Evolutionary conservation across 2,329 filamentous ascomycete species (phyloP).

Genomic region (Tolypocladium tundrense): DNA sequence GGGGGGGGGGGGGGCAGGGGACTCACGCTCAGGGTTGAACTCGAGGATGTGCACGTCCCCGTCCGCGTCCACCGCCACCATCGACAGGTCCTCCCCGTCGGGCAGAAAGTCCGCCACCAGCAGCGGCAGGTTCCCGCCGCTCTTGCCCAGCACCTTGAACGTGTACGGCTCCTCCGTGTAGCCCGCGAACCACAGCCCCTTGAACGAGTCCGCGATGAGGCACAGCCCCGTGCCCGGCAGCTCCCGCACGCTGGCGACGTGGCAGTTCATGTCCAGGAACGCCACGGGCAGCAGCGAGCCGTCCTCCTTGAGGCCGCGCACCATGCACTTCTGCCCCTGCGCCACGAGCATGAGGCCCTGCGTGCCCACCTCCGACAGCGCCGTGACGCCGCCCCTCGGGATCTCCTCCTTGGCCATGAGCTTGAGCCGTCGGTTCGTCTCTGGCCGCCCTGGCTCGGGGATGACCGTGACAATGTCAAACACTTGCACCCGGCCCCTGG

Average conservation of each 20-base stretch:
- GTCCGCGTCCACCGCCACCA: constrained; percentile 75
- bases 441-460: constrained; percentile 73
- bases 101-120: constrained; percentile 81
- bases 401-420: constrained; percentile 84
- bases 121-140: constrained; percentile 65
- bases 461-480: constrained; percentile 90
- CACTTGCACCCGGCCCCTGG: constrained; percentile 76
- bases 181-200: constrained; percentile 91
- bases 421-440: constrained; percentile 79
- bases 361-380: constrained; percentile 71
- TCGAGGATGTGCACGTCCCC: constrained; percentile 82
- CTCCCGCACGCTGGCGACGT: constrained; percentile 77
- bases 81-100: constrained; percentile 69
- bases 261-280: constrained; percentile 96
- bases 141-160: constrained; percentile 88
- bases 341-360: constrained; percentile 84
- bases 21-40: constrained; percentile 87
- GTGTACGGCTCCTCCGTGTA: constrained; percentile 97
- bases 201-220: constrained; percentile 80
- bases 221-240: constrained; percentile 76
- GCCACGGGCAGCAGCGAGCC: constrained; percentile 85
- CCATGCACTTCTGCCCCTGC: constrained; percentile 96
- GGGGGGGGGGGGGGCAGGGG: constrained; percentile 6
- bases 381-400: constrained; percentile 81
- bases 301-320: constrained; percentile 90